Conservation (phyloP, 2,329 filamentous ascomycete species). For the Neonectria coccinea region DNA sequence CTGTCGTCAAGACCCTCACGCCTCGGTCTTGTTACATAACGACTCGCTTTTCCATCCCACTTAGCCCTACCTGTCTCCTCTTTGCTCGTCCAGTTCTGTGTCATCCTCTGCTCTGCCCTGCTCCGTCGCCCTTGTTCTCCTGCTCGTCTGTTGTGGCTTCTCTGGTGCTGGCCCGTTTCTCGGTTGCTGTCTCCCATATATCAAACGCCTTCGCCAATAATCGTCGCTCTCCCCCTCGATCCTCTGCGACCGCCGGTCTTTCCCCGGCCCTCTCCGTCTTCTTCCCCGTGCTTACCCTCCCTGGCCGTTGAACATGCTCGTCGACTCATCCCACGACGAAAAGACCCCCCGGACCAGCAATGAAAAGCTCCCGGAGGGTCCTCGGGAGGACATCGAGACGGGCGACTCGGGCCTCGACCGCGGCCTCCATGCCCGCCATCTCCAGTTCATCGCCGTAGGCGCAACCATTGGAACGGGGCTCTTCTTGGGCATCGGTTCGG, state of each 20-base stretch:
- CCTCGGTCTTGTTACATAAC: conserved; percentile 45
- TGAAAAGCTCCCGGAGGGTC: conserved; percentile 30
- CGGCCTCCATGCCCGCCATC: conserved; percentile 54
- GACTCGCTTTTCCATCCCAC: conserved; percentile 39
- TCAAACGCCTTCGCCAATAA: neutral
- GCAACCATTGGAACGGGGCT: conserved; percentile 80
- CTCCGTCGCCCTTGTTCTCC: conserved; percentile 3
- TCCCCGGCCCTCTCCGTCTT: neutral
- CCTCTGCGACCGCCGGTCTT: neutral
- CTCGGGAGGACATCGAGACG: conserved; percentile 52
- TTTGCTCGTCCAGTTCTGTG: conserved; percentile 12
- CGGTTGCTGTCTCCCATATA: conserved; percentile 2
- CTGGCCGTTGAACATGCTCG: conserved; percentile 29
- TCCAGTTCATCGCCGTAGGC: conserved; percentile 64
- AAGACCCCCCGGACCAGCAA: conserved; percentile 47
- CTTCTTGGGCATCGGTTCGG: conserved; percentile 75
- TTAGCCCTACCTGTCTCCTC: conserved; percentile 31
- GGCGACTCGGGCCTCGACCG: conserved; percentile 54
- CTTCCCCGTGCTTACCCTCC: conserved; percentile 3
- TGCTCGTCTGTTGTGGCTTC: conserved; percentile 4
- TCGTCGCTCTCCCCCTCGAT: neutral
- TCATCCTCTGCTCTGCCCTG: conserved; percentile 4
- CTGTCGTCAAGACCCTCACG: conserved; percentile 14
- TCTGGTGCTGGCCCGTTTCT: neutral
- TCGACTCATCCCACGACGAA: conserved; percentile 43